phyloP scores from a whole-genome alignment of 805 yeast genomes.

The Wickerhamiella azyma region DNA sequence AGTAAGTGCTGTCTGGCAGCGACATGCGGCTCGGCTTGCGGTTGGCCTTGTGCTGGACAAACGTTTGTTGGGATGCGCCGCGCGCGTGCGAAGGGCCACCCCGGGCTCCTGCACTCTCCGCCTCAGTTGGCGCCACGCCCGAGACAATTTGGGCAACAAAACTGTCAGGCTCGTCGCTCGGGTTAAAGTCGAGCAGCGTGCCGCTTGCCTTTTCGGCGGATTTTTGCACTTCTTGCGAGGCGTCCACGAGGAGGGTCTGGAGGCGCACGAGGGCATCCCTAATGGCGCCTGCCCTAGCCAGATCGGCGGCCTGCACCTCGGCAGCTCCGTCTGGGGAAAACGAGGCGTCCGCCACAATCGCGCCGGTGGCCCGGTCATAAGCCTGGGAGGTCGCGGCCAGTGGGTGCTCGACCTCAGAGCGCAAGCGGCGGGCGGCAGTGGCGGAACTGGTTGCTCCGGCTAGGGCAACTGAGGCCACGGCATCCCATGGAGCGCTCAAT shows the following conservation, averaged over 20 bases:
- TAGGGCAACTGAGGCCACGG: constrained; percentile 18
- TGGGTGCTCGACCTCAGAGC: constrained; percentile 28
- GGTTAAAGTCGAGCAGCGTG: constrained; percentile 49
- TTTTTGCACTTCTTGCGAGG: constrained; percentile 31
- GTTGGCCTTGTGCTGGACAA: constrained; percentile 2
- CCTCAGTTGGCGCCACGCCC: constrained; percentile 16
- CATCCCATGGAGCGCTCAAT: constrained; percentile 22
- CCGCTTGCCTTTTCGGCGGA: constrained; percentile 53
- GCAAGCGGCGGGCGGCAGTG: constrained; percentile 26
- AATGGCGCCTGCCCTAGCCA: constrained; percentile 42
- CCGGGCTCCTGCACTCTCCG: too few species aligned
- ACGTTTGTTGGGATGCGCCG: constrained; percentile 1
- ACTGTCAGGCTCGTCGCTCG: constrained; percentile 44
- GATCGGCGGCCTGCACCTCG: constrained; percentile 34
- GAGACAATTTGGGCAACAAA: constrained; percentile 31
- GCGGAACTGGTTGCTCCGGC: constrained; percentile 23
- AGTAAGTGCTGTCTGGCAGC: constrained; percentile 9
- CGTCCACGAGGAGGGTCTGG: constrained; percentile 46
- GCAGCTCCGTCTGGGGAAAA: constrained; percentile 29
- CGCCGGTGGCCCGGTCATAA: constrained; percentile 11
- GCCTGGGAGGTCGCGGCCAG: constrained; percentile 34
- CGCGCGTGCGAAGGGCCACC: constrained; percentile 1
- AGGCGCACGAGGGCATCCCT: constrained; percentile 55
- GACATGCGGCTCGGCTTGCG: constrained; percentile 14
- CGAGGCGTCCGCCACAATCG: not conserved